Conservation (phyloP, 1,139 yeast genomes). For the Sugiyamaella pinicola region DNA sequence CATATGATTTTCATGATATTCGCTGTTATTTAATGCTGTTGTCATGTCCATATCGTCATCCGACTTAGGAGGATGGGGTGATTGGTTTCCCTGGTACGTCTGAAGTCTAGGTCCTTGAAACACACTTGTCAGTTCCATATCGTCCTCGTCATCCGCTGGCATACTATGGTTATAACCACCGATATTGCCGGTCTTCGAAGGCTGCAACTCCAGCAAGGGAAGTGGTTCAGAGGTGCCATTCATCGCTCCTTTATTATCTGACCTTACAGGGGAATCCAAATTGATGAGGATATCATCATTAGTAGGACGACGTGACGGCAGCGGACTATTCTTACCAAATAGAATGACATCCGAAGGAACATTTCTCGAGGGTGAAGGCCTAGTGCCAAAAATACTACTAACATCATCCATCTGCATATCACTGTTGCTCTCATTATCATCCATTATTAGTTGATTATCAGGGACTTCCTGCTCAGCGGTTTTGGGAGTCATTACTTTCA, state of each 20-base stretch:
- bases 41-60: conserved; percentile 25
- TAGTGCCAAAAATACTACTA: conserved; percentile 26
- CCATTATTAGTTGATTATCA: conserved; percentile 1
- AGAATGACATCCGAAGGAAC: conserved; percentile 5
- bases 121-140: conserved; percentile 29
- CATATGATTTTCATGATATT: not conserved
- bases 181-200: not conserved
- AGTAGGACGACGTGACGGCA: not conserved
- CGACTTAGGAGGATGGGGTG: not conserved
- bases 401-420: conserved; percentile 29
- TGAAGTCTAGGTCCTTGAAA: conserved; percentile 9
- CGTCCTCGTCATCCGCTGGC: conserved; percentile 23
- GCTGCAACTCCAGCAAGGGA: not conserved
- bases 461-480: not conserved
- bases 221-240: not conserved
- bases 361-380: conserved; percentile 8
- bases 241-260: not conserved
- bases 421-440: conserved; percentile 23
- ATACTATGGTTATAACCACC: not conserved
- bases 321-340: conserved; percentile 8
- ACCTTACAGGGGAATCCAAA: conserved; percentile 26
- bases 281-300: conserved; percentile 28
- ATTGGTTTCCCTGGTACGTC: not conserved
- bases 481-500: not conserved
- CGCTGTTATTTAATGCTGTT: conserved; percentile 7